phyloP scores from a whole-genome alignment of 164 flowering plant species.

The Sextonia rubra region DNA sequence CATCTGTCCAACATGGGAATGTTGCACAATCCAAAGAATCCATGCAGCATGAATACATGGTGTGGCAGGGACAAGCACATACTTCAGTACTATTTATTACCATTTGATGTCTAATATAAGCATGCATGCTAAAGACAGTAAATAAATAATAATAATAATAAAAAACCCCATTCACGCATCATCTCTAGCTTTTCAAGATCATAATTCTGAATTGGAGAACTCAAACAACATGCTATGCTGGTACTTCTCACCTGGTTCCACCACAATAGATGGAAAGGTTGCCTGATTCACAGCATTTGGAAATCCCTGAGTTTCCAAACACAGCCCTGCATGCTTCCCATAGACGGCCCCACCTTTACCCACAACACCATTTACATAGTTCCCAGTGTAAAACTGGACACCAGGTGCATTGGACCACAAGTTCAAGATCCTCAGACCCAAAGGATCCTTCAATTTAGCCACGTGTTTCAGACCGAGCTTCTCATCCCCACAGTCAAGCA shows the following conservation, averaged over 20 bases:
- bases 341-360: constrained; percentile 83
- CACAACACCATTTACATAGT: constrained; percentile 69
- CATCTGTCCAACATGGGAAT: too few relatives aligned
- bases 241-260: constrained; percentile 75
- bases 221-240: constrained; percentile 82
- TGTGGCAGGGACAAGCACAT: too few relatives aligned
- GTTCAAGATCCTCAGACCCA: constrained; percentile 61
- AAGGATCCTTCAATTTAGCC: constrained; percentile 66
- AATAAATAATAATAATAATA: too few relatives aligned
- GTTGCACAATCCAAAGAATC: too few relatives aligned
- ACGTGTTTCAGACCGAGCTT: constrained; percentile 71
- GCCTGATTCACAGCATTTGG: constrained; percentile 89
- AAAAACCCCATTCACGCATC: neutral
- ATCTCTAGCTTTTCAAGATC: neutral
- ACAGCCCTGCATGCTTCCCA: constrained; percentile 70
- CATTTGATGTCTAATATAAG: too few relatives aligned
- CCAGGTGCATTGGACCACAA: constrained; percentile 89
- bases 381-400: constrained; percentile 94
- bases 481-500: constrained; percentile 70
- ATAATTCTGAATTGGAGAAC: constrained; percentile 49
- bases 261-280: constrained; percentile 76
- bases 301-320: constrained; percentile 92
- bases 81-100: too few relatives aligned
- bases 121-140: too few relatives aligned
- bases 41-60: too few relatives aligned